Evolutionary conservation across 108 stramenopile genomes (phyloP), one percentile per base, ranked within the genome.

Genomic region (Fistulifera pelliculosa): DNA sequence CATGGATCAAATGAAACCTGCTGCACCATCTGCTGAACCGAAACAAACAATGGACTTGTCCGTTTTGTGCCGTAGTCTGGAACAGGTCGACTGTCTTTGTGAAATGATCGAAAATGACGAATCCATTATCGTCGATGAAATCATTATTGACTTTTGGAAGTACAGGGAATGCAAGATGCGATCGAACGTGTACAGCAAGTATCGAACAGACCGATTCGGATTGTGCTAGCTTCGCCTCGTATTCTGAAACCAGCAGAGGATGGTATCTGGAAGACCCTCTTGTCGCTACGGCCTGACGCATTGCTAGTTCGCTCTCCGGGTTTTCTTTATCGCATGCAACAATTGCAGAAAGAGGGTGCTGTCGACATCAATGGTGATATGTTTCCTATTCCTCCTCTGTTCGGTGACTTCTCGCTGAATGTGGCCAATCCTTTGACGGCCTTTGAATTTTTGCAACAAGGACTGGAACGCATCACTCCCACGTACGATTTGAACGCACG

Each of bases 131-230:
- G 47, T 80, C 14, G 52, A 69, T 47, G 86, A 87, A 59, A 65
- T 87, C 27, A 76, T 87, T 49, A 50, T 87, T 54, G 81, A 87
- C 54, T 87, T 87, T 62, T 87, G 2, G 86, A 87, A 65, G 63
- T 87, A 18, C 76, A 81, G 10, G 82, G 82, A 0, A 80, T 83
- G 35, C 26, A 49, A 14, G 74, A 78, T 16, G 80, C 86, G 10
- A 67, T 81, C 14, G 47, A 53, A 3, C 56, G 76, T 0, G 63
- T 83, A 1, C 69, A 76, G 22, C 49, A 62, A 54, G 54, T 66
- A 28, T 2, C 42, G 27, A 27, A 47, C 19, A 50, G 27, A n/a
- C 27, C 56, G 8, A 22, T 79, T 8, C 54, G 60, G 12, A 68
- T 71, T 2, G 77, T 75, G 15, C 73, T 87, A 13, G 86, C 86